Base-by-base conservation (phyloP, 192 early-diverging fungal species). In the Backusella parvicylindrica region DNA sequence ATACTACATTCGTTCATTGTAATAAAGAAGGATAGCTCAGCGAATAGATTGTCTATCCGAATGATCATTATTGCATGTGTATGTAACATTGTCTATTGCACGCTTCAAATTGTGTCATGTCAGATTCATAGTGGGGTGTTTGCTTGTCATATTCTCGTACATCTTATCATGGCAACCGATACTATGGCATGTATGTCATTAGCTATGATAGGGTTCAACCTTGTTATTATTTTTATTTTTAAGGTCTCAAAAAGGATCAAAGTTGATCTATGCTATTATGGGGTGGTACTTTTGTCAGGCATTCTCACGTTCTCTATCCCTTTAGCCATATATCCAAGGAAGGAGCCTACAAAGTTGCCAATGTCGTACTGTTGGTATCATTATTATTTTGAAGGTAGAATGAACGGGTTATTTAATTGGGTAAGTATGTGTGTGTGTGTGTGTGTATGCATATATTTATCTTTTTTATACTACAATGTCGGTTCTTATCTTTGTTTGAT, bases 161-260 rank as follows among this genome's bases (percentile, higher is more conserved):
- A 68, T 30, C 9, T 68, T 32, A 16, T 68, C 9, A 68, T 75
- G 21, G 40, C 66, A 32, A 8, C 47, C 1, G 74, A 75, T 26
- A 56, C 49, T 1, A 75, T 75, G 74, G 18, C 65, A 3, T 75
- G 74, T 26, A 68, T 65, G 35, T 31, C 65, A 15, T 53, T 75
- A 36, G 74, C 65, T 4, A 75, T 75, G 74, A 38, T 75, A 21
- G 74, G 74, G 3, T 28, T 75, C 18, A 75, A 75, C 16, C 33
- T 75, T 1, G 74, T 68, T 8, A 15, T 50, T 12, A 68, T 75
- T 1, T 68, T 75, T 49, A 35, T 75, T 32, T 16, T 68, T n/a
- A 67, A 68, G 7, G 41, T 68, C 2, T 50, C 40, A 1, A 26
- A 38, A 26, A 28, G 40, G 28, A 12, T 26, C 15, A 67, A 43